phyloP scores from a whole-genome alignment of 129 eudicot species.

The Pseudognaphalium luteoalbum region DNA sequence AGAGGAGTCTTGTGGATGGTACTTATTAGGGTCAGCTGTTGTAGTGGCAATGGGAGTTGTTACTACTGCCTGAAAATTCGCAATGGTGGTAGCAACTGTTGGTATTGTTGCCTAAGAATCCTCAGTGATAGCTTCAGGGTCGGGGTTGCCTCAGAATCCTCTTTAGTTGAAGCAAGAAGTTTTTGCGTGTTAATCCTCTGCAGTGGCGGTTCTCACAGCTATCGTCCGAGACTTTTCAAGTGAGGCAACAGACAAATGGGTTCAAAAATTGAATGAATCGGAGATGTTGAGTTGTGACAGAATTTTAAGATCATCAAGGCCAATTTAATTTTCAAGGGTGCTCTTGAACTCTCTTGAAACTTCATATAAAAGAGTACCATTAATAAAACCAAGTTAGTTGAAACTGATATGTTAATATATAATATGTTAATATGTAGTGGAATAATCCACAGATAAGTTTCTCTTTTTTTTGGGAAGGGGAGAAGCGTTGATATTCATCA shows the following conservation, averaged over 20 bases:
- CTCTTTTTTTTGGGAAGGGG: no score
- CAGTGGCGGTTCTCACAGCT: background rate
- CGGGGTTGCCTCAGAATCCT: no score
- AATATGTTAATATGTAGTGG: background rate
- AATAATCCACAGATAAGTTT: no score
- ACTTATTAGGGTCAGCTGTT: slow-evolving; percentile 22
- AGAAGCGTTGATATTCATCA: no score
- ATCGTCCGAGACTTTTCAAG: slow-evolving; percentile 1
- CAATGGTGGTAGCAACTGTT: background rate
- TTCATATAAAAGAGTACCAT: slow-evolving; percentile 23
- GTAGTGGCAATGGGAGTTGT: no score
- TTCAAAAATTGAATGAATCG: no score
- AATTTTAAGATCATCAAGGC: slow-evolving; percentile 66
- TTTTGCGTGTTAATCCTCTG: slow-evolving; percentile 6
- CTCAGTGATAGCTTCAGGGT: background rate
- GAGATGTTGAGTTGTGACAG: slow-evolving; percentile 20
- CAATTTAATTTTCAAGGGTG: slow-evolving; percentile 81
- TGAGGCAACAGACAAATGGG: slow-evolving; percentile 11
- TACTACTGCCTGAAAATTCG: no score
- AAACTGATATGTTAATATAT: no score
- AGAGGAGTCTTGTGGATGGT: slow-evolving; percentile 1
- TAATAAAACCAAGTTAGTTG: background rate
- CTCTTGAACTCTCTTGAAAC: slow-evolving; percentile 90
- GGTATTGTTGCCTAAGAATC: background rate
- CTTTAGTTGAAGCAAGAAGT: background rate